Percentiles rank a stretch among this genome's conserved stretches.
Evolutionary conservation across 768 basidiomycete species (phyloP).

Genomic region (Trametes meyenii): DNA sequence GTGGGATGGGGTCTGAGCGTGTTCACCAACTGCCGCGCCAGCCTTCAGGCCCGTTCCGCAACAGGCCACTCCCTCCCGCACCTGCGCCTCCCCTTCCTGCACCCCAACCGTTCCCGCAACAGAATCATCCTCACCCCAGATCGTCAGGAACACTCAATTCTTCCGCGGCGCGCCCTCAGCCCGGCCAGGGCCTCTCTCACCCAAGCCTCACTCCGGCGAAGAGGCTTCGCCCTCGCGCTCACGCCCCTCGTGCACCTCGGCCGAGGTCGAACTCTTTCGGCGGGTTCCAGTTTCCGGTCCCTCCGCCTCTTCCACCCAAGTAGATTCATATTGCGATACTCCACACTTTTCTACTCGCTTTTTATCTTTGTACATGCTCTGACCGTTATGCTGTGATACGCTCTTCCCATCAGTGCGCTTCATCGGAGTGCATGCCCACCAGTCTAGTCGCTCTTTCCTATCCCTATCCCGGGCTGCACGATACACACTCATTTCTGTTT

Average conservation of each 20-base stretch:
- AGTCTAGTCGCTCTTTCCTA: too few species aligned
- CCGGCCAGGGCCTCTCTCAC: background rate
- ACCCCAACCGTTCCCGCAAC: background rate
- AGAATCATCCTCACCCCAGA: background rate
- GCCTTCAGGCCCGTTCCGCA: background rate
- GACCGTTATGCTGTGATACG: too few species aligned
- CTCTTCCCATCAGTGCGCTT: too few species aligned
- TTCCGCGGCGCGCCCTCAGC: too few species aligned
- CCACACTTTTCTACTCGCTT: too few species aligned
- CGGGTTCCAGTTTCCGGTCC: background rate
- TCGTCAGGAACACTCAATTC: background rate
- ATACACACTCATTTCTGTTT: too few species aligned
- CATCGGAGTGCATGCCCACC: too few species aligned
- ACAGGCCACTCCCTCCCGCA: conserved; percentile 4
- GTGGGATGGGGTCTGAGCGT: background rate
- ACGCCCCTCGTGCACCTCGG: background rate
- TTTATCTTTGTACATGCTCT: too few species aligned
- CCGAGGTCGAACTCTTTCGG: conserved; percentile 13
- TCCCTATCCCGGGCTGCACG: too few species aligned
- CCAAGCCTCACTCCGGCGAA: background rate
- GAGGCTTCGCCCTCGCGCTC: background rate
- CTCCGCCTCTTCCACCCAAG: background rate
- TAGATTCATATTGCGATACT: too few species aligned
- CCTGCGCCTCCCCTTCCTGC: background rate
- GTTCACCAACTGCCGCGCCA: background rate